Base-by-base conservation (phyloP, 805 yeast species). In the Cyberlindnera euphorbiiphila region DNA sequence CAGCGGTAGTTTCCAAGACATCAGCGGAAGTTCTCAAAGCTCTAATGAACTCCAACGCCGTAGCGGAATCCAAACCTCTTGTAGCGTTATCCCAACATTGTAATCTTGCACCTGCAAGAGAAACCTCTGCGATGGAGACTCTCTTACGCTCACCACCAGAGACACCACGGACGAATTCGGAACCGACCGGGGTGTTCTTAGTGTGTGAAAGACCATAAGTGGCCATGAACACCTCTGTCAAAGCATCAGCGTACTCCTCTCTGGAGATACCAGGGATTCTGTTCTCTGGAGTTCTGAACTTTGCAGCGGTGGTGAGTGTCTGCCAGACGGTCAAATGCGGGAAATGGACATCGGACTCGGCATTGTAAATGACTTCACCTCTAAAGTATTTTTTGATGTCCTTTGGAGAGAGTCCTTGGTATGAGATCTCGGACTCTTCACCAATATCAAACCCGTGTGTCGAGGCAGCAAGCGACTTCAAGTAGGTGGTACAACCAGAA, bases 91-190 rank as follows among this genome's bases (percentile, higher is more conserved):
- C 76, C 74, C 74, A 71, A 56, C 74, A 70, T 47, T 68, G 72
- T 27, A 71, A 47, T 41, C 60, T 61, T 21, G 80, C 71, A 43
- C 76, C 77, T 36, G 67, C 56, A 20, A 66, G 49, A 12, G 69
- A 51, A 32, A 71, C 83, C 60, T 80, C 86, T 10, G 82, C 84
- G 50, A 80, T 77, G n/a, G 85, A 77, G 15, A 79, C 85, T 65
- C 86, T 74, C 59, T 80, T 80, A 50, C 86, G 65, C 60, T 80
- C 84, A 64, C 86, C 87, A 57, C 86, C 87, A 20, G 85, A 78
- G 30, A 81, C 77, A 60, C 87, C 87, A 56, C 85, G 69, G 21
- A 78, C 74, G 32, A 71, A 68, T 45, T 79, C 83, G 48, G 74
- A 71, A 54, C 87, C 86, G 32, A 80, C 85, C 39, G 75, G 68